Evolutionary conservation across 495 filamentous ascomycete genomes (phyloP).

Genomic region (Neurospora sp.): DNA sequence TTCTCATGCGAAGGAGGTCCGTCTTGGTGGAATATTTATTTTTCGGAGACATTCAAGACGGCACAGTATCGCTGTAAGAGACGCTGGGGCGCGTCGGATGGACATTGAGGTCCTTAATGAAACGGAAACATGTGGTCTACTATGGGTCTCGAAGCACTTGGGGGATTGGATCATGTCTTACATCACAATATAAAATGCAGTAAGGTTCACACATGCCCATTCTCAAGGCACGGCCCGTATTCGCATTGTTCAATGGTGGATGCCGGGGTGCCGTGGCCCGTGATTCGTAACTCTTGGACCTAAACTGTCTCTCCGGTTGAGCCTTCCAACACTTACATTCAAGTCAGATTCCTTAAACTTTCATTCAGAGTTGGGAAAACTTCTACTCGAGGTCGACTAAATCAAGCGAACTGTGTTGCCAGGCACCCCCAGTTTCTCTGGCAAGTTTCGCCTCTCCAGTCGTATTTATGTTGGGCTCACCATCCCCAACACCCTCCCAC

Average conservation of each 20-base stretch:
- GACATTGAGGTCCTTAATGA: too few species aligned
- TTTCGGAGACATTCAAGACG: background rate
- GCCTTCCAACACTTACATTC: background rate
- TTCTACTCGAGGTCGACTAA: background rate
- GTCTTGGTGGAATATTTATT: background rate
- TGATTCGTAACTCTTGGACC: background rate
- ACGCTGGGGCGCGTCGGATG: background rate
- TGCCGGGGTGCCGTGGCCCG: background rate
- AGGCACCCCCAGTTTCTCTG: background rate
- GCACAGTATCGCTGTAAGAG: background rate
- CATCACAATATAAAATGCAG: background rate
- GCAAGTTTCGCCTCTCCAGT: background rate
- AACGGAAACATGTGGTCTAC: background rate
- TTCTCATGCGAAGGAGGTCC: background rate
- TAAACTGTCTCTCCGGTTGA: background rate
- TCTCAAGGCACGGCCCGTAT: background rate
- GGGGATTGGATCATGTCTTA: background rate
- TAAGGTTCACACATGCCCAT: background rate
- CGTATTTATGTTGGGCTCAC: background rate
- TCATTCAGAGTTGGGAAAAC: background rate
- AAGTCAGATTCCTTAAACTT: background rate
- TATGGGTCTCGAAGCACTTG: background rate
- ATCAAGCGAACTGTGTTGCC: background rate
- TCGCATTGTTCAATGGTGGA: background rate
- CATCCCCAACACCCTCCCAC: background rate